Conservation (phyloP, 345 rosid genomes). For the Arabis hirsuta region DNA sequence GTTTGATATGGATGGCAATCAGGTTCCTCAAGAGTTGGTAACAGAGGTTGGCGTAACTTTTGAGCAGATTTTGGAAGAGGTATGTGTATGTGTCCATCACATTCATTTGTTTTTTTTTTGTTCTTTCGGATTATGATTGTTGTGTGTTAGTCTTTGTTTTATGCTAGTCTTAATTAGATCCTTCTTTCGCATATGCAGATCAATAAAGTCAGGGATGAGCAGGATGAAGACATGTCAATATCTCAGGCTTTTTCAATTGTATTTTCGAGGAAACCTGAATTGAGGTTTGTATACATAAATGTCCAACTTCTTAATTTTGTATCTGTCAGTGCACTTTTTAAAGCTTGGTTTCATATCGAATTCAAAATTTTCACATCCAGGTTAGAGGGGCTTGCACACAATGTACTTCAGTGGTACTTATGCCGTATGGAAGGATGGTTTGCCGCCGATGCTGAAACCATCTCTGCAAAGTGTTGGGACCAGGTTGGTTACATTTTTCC, state of each 20-base stretch:
- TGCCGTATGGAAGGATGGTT: slow-evolving; percentile 99
- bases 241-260: slow-evolving; percentile 68
- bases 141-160: slow-evolving; percentile 20
- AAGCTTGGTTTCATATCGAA: slow-evolving; percentile 23
- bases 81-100: slow-evolving; percentile 43
- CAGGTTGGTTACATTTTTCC: slow-evolving; percentile 48
- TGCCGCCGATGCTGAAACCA: slow-evolving; percentile 96
- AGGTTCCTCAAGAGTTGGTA: slow-evolving; percentile 84
- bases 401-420: slow-evolving; percentile 94
- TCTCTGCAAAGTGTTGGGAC: slow-evolving; percentile 90
- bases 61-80: slow-evolving; percentile 84
- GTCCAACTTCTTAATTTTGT: background rate
- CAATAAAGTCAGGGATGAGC: slow-evolving; percentile 68
- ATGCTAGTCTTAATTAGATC: slow-evolving; percentile 16
- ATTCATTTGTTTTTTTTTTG: background rate
- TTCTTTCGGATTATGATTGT: background rate
- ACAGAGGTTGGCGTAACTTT: slow-evolving; percentile 72
- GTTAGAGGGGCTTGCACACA: slow-evolving; percentile 73
- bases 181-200: slow-evolving; percentile 59
- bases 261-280: slow-evolving; percentile 73
- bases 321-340: background rate
- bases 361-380: slow-evolving; percentile 43
- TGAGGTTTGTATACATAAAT: slow-evolving; percentile 57
- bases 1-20: slow-evolving; percentile 82
- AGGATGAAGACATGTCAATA: slow-evolving; percentile 76